Base-by-base conservation (phyloP, 148 eudicot species). In the Rhododendron vialii region DNA sequence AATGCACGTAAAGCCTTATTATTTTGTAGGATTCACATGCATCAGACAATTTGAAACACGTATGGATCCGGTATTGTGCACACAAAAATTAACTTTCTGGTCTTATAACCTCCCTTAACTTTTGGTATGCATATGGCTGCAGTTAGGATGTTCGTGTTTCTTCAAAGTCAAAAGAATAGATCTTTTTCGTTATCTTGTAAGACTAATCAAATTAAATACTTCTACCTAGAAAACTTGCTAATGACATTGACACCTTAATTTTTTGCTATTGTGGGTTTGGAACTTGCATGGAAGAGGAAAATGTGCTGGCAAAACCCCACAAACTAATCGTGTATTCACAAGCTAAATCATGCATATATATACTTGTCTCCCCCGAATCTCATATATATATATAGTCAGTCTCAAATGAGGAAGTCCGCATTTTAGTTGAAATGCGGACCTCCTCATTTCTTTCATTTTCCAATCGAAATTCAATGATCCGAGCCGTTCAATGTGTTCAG, bases 301-400 rank as follows among this genome's bases (percentile, higher is more conserved):
- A 36, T 41, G 50, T 36, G 28, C 48, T 76, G 80, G 80, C 80
- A 36, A 38, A 76, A 76, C 80, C 80, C 80, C 80, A 76, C 78
- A 38, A 36, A 5, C 77, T 33, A 73, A 30, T 15, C 41, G 20
- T 73, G 18, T 5, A 15, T 75, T 11, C 45, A 75, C 43, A 36
- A 75, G 47, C 22, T 35, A 35, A 36, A 75, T 75, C 50, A 41
- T 41, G 7, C 45, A 41, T 5, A 5, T 47, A 45, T 73, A 73
- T n/a, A 65, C 13, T 65, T n/a, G 28, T 24, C 30, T 65, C 14
- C 65, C 65, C 65, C 65, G 20, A 20, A 59, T 59, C 65, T 59
- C 7, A 20, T n/a, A 65, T 9, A 47, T 9, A 47, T 47, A 30
- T 30, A 30, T 30, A 30, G 30, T 30, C 30, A 30, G 30, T 30